Percentiles rank a stretch among this genome's conserved stretches.
These are phyloP conservation scores for Paraurostyla sp. DNA, from an alignment of 73 alveolate species.

Conservation along the genomic window DNA sequence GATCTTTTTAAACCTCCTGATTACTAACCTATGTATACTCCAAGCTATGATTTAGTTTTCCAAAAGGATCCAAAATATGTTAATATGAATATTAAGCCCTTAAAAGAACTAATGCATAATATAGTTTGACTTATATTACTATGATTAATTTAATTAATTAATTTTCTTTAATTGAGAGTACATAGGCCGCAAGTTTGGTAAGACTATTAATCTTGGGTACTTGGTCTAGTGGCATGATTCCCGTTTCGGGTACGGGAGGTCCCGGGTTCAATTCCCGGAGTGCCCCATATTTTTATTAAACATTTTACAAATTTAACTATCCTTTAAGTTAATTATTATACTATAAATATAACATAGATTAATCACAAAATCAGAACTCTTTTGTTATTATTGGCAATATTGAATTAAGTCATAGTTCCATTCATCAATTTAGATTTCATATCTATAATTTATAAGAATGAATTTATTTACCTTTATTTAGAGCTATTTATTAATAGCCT, in stretches of 20 bases:
- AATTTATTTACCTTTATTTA: too few species aligned
- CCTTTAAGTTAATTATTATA: neutral
- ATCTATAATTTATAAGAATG: neutral
- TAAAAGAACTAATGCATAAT: constrained; percentile 1
- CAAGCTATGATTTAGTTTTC: neutral
- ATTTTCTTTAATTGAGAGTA: constrained; percentile 26
- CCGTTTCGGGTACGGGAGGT: constrained; percentile 72
- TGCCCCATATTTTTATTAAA: constrained; percentile 13
- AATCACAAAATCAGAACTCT: neutral
- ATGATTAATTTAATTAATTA: too few species aligned
- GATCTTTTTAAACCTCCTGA: constrained; percentile 2
- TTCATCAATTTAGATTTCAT: neutral
- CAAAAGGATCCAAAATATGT: neutral
- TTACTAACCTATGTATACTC: neutral
- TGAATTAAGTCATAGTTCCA: neutral
- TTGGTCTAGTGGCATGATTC: constrained; percentile 71
- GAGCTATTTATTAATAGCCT: neutral
- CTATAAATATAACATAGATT: neutral
- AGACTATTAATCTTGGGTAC: constrained; percentile 37
- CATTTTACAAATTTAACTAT: neutral
- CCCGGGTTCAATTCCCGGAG: constrained; percentile 73
- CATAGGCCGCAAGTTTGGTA: constrained; percentile 7
- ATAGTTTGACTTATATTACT: too few species aligned
- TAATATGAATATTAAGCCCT: neutral
- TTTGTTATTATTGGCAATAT: neutral